These are phyloP conservation scores for Oxalis stricta DNA, from an alignment of 441 rosid species.

Conservation along the genomic window DNA sequence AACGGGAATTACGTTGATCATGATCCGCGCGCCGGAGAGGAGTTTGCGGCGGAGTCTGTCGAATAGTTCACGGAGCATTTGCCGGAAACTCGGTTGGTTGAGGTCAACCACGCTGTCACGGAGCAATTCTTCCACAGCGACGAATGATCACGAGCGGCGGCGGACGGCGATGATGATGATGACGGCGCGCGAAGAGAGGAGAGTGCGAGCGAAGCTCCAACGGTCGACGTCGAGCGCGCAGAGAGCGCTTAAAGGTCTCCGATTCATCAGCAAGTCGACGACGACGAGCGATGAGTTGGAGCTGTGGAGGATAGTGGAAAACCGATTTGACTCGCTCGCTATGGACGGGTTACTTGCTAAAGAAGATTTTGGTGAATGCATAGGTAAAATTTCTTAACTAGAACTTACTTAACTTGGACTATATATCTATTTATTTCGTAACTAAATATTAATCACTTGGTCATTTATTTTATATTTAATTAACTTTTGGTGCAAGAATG, in stretches of 20 bases:
- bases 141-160: conserved; percentile 11
- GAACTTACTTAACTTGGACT: too few species aligned
- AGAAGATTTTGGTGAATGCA: conserved; percentile 89
- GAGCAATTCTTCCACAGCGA: conserved; percentile 18
- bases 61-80: conserved; percentile 36
- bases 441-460: too few species aligned
- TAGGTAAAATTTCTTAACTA: conserved; percentile 37
- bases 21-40: not conserved
- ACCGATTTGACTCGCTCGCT: conserved; percentile 41
- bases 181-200: conserved; percentile 45
- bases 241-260: conserved; percentile 63
- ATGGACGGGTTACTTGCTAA: conserved; percentile 57
- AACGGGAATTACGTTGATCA: conserved; percentile 1
- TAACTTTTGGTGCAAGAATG: too few species aligned
- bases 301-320: conserved; percentile 67
- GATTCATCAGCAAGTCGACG: conserved; percentile 57
- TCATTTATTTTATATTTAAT: too few species aligned
- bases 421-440: too few species aligned
- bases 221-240: conserved; percentile 61
- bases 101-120: conserved; percentile 43
- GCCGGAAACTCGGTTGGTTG: conserved; percentile 44
- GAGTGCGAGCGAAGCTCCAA: conserved; percentile 41
- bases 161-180: conserved; percentile 24
- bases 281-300: conserved; percentile 29
- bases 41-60: conserved; percentile 36